phyloP scores from a whole-genome alignment of 176 grass and related monocot species.

The Ensete glaucum region DNA sequence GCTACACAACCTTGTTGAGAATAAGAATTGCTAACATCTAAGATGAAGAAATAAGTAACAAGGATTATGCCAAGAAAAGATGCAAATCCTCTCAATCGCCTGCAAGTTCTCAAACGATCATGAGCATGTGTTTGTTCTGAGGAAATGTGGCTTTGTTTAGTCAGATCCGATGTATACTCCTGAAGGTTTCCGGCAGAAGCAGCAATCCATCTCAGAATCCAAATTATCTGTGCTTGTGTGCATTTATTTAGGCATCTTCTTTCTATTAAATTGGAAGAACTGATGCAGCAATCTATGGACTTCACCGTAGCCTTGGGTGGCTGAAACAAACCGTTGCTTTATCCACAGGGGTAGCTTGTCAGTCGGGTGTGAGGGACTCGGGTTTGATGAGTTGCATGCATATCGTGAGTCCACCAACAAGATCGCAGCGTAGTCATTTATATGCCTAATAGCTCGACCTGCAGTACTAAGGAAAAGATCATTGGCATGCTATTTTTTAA shows the following conservation, averaged over 20 bases:
- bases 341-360: constrained; percentile 89
- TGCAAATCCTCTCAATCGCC: too few relatives aligned
- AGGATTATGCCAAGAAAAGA: too few relatives aligned
- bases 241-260: not conserved
- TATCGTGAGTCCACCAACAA: constrained; percentile 82
- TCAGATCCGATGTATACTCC: too few relatives aligned
- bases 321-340: constrained; percentile 50
- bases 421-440: constrained; percentile 94
- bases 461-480: constrained; percentile 24
- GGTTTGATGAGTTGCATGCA: constrained; percentile 26
- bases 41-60: too few relatives aligned
- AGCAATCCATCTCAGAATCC: not conserved
- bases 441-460: constrained; percentile 93
- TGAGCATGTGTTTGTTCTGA: too few relatives aligned
- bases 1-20: too few relatives aligned
- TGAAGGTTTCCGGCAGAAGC: not conserved
- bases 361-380: constrained; percentile 35
- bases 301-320: constrained; percentile 62
- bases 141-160: too few relatives aligned
- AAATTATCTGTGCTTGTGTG: not conserved
- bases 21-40: too few relatives aligned
- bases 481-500: not conserved
- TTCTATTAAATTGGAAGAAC: constrained; percentile 74
- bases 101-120: too few relatives aligned
- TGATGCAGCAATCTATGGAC: constrained; percentile 58